phyloP scores from a whole-genome alignment of 2,329 filamentous ascomycete genomes.

The Claviceps digitariae region DNA sequence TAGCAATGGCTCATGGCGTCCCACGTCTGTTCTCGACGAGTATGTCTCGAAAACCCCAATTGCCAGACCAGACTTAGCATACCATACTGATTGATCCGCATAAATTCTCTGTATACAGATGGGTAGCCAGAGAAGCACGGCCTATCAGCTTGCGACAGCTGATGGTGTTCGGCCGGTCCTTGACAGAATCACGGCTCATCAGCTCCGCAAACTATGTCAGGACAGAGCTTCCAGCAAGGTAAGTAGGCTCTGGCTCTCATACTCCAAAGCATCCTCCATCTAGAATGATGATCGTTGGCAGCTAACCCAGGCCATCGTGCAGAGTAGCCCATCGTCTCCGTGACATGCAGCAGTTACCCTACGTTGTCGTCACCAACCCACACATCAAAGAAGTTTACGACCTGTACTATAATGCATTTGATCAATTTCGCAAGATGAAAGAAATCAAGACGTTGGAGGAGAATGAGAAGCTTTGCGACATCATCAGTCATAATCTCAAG shows the following conservation, averaged over 20 bases:
- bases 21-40: slow-evolving; percentile 52
- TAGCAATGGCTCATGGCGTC: slow-evolving; percentile 39
- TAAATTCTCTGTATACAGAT: slow-evolving; percentile 38
- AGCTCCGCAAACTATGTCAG: slow-evolving; percentile 97
- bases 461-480: slow-evolving; percentile 74
- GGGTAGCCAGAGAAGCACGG: slow-evolving; percentile 81
- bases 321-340: slow-evolving; percentile 88
- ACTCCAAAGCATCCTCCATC: not conserved
- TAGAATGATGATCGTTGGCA: not conserved
- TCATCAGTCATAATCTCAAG: slow-evolving; percentile 65
- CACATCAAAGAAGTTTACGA: slow-evolving; percentile 94
- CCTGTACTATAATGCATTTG: slow-evolving; percentile 93
- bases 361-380: slow-evolving; percentile 88
- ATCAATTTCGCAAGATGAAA: slow-evolving; percentile 69
- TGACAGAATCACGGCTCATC: slow-evolving; percentile 80
- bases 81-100: slow-evolving; percentile 6
- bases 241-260: slow-evolving; percentile 2
- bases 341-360: slow-evolving; percentile 93
- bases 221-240: slow-evolving; percentile 52
- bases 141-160: slow-evolving; percentile 95
- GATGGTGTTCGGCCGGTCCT: slow-evolving; percentile 89
- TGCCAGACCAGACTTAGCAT: not conserved
- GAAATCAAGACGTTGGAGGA: slow-evolving; percentile 79
- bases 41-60: slow-evolving; percentile 22
- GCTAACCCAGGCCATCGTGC: slow-evolving; percentile 1